phyloP scores from a whole-genome alignment of 306 rosid species.

The Cajanus cajan region DNA sequence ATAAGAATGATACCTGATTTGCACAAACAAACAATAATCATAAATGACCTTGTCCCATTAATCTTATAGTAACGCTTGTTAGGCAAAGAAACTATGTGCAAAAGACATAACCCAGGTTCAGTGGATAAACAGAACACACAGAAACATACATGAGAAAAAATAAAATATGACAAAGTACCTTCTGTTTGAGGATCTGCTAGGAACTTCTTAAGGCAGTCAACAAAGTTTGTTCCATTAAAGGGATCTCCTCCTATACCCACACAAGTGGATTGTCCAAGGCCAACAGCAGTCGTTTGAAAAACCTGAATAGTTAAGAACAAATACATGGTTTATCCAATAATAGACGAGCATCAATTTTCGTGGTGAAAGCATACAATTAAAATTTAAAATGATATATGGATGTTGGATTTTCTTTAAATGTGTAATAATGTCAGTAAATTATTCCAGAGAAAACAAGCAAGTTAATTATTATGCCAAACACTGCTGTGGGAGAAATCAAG shows the following conservation, averaged over 20 bases:
- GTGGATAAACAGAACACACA: background rate
- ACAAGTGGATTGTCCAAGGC: slow-evolving; percentile 99
- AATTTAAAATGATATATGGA: background rate
- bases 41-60: slow-evolving; percentile 5
- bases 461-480: background rate
- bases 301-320: slow-evolving; percentile 54
- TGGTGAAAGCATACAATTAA: background rate
- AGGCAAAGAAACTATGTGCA: slow-evolving; percentile 21
- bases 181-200: slow-evolving; percentile 92
- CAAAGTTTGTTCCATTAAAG: slow-evolving; percentile 96
- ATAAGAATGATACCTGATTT: slow-evolving; percentile 83
- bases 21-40: slow-evolving; percentile 18
- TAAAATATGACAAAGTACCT: slow-evolving; percentile 47
- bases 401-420: background rate
- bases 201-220: slow-evolving; percentile 87
- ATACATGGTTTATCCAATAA: slow-evolving; percentile 27
- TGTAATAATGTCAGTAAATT: background rate
- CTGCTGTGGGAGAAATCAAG: background rate
- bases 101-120: background rate
- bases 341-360: background rate
- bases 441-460: background rate
- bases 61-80: slow-evolving; percentile 1
- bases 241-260: slow-evolving; percentile 99
- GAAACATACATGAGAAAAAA: background rate
- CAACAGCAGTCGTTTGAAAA: slow-evolving; percentile 96